Evolutionary conservation across 2,329 filamentous ascomycete species (phyloP).

Genomic region (Didymellaceae sp.): DNA sequence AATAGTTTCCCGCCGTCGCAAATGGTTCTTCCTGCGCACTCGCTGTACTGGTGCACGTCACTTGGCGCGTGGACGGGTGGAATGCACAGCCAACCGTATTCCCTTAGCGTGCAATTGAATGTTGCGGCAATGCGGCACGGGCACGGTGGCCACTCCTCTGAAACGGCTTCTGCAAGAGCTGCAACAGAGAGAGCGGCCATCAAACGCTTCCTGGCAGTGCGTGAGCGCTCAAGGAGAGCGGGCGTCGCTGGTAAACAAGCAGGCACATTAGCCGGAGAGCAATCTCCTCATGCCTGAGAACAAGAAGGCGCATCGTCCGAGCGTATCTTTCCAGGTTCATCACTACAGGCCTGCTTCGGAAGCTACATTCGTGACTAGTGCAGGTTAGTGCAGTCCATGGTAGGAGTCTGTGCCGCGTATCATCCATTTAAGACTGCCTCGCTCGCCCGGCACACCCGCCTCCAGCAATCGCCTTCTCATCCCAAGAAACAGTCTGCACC

Average conservation of each 20-base stretch:
- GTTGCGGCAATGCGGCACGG: slow-evolving; percentile 23
- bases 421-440: slow-evolving; percentile 21
- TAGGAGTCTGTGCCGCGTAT: slow-evolving; percentile 24
- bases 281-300: slow-evolving; percentile 22
- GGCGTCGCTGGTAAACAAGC: background rate
- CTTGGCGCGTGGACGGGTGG: slow-evolving; percentile 22
- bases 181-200: slow-evolving; percentile 7
- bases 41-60: slow-evolving; percentile 15
- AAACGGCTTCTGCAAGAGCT: slow-evolving; percentile 17
- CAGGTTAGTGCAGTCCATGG: slow-evolving; percentile 13
- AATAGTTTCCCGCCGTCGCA: slow-evolving; percentile 21
- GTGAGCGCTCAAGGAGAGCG: background rate
- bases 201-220: slow-evolving; percentile 3
- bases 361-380: slow-evolving; percentile 21
- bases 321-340: slow-evolving; percentile 30
- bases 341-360: slow-evolving; percentile 8
- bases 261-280: slow-evolving; percentile 20
- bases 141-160: slow-evolving; percentile 16
- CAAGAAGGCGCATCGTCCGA: slow-evolving; percentile 27
- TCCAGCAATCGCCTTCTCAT: slow-evolving; percentile 16
- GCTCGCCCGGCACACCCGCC: slow-evolving; percentile 16
- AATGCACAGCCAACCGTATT: slow-evolving; percentile 29
- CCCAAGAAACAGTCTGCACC: slow-evolving; percentile 16
- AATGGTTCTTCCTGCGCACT: slow-evolving; percentile 18
- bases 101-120: slow-evolving; percentile 16